Conservation (phyloP, 2,329 filamentous ascomycete species). For the Fusarium sacchari region DNA sequence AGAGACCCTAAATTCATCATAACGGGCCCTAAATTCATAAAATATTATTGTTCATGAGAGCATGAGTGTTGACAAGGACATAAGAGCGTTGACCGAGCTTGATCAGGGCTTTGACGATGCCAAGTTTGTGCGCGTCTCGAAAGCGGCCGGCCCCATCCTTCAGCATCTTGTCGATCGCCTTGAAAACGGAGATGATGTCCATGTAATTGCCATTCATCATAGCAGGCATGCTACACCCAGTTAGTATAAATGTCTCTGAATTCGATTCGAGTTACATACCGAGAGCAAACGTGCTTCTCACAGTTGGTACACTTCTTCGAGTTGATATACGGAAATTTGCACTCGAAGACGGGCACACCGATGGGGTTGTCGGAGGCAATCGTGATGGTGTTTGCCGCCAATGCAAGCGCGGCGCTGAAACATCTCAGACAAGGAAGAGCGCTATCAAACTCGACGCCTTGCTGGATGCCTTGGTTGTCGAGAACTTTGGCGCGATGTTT, state of each 20-base stretch:
- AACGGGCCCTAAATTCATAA: background rate
- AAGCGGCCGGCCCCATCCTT: background rate
- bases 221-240: background rate
- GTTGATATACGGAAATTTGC: background rate
- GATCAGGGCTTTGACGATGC: background rate
- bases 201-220: background rate
- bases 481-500: background rate
- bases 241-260: background rate
- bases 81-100: background rate
- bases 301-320: background rate
- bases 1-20: background rate
- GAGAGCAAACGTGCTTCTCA: fast-evolving
- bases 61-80: background rate
- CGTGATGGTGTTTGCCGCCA: background rate
- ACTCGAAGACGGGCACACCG: background rate
- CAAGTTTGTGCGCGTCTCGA: background rate
- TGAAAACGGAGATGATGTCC: background rate
- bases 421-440: background rate
- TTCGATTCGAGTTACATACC: background rate
- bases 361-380: too few relatives aligned
- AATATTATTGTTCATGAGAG: background rate
- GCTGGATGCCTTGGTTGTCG: background rate
- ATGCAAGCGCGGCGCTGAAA: background rate
- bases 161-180: background rate
- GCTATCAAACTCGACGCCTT: background rate